phyloP scores from a whole-genome alignment of 2,329 filamentous ascomycete species.

The Colletotrichum lentis region DNA sequence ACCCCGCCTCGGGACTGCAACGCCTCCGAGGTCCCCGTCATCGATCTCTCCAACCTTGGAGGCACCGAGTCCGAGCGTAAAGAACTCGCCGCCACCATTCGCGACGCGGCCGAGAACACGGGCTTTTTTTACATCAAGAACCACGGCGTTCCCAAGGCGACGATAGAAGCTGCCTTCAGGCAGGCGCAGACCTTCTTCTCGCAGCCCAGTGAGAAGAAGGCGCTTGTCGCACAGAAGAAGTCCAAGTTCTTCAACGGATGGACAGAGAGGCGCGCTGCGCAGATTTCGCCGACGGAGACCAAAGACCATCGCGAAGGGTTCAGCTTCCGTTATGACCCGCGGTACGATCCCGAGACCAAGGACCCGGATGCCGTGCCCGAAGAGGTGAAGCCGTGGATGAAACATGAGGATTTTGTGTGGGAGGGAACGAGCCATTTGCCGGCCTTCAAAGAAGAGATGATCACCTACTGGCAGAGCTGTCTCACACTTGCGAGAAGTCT shows the following conservation, averaged over 20 bases:
- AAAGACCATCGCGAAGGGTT: conserved; percentile 45
- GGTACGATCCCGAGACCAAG: conserved; percentile 53
- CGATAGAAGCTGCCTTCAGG: conserved; percentile 42
- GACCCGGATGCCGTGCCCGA: conserved; percentile 39
- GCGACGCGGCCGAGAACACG: conserved; percentile 51
- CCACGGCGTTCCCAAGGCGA: conserved; percentile 50
- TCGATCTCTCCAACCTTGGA: conserved; percentile 52
- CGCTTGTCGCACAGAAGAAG: conserved; percentile 39
- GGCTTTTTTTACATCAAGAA: conserved; percentile 60
- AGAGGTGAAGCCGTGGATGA: conserved; percentile 37
- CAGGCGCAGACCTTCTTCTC: conserved; percentile 44
- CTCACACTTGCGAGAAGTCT: conserved; percentile 42
- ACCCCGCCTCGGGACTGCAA: conserved; percentile 52
- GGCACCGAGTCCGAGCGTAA: conserved; percentile 49
- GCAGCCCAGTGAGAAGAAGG: conserved; percentile 45
- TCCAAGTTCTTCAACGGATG: conserved; percentile 52
- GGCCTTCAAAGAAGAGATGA: conserved; percentile 36
- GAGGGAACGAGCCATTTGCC: conserved; percentile 38
- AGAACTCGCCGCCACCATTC: conserved; percentile 49
- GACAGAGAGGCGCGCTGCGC: conserved; percentile 39
- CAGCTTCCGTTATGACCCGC: conserved; percentile 50
- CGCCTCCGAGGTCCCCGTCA: conserved; percentile 55
- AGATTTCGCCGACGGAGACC: conserved; percentile 45
- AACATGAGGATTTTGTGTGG: conserved; percentile 39
- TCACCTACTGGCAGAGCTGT: conserved; percentile 38